Evolutionary conservation across 148 eudicot species (phyloP).

Genomic region (Rhododendron vialii): DNA sequence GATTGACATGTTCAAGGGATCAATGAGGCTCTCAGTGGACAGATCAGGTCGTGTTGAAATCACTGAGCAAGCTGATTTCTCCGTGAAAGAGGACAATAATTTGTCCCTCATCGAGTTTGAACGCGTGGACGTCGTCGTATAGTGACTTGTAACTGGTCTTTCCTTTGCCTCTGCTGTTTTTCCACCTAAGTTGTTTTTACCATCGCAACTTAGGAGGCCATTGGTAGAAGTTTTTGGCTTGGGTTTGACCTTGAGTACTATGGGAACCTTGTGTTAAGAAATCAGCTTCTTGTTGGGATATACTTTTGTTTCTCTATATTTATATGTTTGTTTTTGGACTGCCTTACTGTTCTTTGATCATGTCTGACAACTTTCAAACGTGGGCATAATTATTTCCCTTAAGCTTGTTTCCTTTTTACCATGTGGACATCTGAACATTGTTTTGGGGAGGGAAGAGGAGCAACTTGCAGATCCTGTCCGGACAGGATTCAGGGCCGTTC

Average conservation of each 20-base stretch:
- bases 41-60: slow-evolving; percentile 36
- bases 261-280: neutral
- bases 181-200: neutral
- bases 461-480: neutral
- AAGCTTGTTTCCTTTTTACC: neutral
- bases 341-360: neutral
- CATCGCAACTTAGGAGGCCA: neutral
- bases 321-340: neutral
- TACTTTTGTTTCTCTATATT: neutral
- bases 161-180: neutral
- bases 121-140: slow-evolving; percentile 26
- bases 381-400: neutral
- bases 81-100: slow-evolving; percentile 35
- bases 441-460: neutral
- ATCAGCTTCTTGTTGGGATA: neutral
- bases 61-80: slow-evolving; percentile 28
- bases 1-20: slow-evolving; percentile 45
- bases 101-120: slow-evolving; percentile 44
- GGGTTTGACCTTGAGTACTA: neutral
- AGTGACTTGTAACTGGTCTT: neutral
- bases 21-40: slow-evolving; percentile 47
- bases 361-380: neutral
- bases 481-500: neutral
- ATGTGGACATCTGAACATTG: neutral
- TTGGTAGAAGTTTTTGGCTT: neutral